Conservation (phyloP, 148 eudicot genomes). For the Limonium bicolor region DNA sequence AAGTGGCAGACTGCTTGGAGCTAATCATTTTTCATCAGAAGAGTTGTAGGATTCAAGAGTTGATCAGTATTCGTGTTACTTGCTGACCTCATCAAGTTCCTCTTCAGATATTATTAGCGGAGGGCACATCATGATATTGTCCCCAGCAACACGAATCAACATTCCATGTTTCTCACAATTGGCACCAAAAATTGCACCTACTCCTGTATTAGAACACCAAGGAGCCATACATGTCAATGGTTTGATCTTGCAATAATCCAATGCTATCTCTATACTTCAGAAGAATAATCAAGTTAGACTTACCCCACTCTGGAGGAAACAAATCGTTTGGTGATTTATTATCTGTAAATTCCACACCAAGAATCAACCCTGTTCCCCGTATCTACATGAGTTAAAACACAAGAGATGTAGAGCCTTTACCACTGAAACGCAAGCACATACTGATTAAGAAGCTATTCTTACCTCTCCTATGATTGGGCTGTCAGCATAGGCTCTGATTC, state of each 20-base stretch:
- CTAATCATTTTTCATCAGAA: background rate
- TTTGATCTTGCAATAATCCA: no score
- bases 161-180: constrained; percentile 82
- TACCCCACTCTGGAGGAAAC: constrained; percentile 95
- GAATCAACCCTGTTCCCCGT: constrained; percentile 83
- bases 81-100: constrained; percentile 62
- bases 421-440: no score
- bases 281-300: constrained; percentile 2
- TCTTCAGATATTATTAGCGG: constrained; percentile 51
- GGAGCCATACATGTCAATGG: no score
- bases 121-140: constrained; percentile 85
- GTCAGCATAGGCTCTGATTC: constrained; percentile 53
- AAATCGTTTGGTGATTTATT: constrained; percentile 78
- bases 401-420: background rate
- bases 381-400: constrained; percentile 24
- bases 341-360: constrained; percentile 76
- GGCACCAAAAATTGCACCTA: constrained; percentile 81
- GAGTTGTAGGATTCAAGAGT: background rate
- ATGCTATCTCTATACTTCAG: no score
- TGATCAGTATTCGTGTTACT: background rate
- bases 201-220: constrained; percentile 22
- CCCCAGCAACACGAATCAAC: constrained; percentile 90
- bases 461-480: constrained; percentile 99
- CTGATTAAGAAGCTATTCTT: no score
- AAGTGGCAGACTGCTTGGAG: background rate